Base-by-base conservation (phyloP, 192 early-diverging fungal species). In the Gryganskiella cystojenkinii region DNA sequence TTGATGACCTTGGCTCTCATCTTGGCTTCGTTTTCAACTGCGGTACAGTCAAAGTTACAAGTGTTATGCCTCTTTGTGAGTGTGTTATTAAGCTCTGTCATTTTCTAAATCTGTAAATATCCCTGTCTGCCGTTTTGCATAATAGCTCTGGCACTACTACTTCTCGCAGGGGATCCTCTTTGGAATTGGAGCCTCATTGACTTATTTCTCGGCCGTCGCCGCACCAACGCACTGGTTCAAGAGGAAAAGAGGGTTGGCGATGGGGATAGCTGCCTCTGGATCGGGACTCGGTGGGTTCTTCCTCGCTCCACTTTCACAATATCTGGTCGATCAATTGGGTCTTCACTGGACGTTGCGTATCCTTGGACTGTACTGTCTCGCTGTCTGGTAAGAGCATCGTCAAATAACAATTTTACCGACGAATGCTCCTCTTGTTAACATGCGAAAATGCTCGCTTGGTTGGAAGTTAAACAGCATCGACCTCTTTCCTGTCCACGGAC, bases 211-310 rank as follows among this genome's bases (percentile, higher is more conserved):
- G 0, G 85, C 84, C 22, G 79, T 92, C 42, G 81, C 83, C 1
- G 84, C 91, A 15, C 80, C 88, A 0, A 45, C 88, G 17, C 90
- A 94, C 61, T 96, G 90, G 90, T 94, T 93, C 72, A 40, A 62
- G 44, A 87, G 81, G 56, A 62, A 80, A 33, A 84, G 92, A 13
- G 89, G 88, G 0, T 56, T 95, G 19, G 92, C 92, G 0, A 82
- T 91, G 4, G 95, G 93, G 3, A 64, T 95, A n/a, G 87, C 90
- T 2, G 85, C 90, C 8, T 82, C 90, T 13, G 95, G 95, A 0
- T 81, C 88, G 9, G 92, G 93, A 33, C 25, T 93, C 14, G 95
- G 95, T 27, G 92, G 92, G 1, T 74, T 93, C 55, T 84, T 80
- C 60, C 65, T 94, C 27, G 81, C 85, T 0, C 84, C 86, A 1